Evolutionary conservation across 1,139 yeast species (phyloP).

Genomic region (Yamadazyma triangularis): DNA sequence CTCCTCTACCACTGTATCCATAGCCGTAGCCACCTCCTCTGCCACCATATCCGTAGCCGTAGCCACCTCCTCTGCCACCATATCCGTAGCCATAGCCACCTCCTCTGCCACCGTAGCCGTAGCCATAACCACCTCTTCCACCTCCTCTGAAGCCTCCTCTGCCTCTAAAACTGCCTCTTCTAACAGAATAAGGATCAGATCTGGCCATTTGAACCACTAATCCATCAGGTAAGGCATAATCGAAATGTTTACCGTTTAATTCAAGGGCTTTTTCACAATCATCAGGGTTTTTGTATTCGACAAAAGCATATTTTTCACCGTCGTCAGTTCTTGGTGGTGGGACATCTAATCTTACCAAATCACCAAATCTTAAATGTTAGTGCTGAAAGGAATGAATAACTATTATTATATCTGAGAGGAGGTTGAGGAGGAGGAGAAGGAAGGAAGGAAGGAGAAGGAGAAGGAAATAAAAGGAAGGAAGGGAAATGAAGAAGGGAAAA

Average conservation of each 20-base stretch:
- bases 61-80: slow-evolving; percentile 17
- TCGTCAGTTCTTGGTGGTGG: slow-evolving; percentile 66
- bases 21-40: slow-evolving; percentile 15
- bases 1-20: slow-evolving; percentile 10
- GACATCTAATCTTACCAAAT: slow-evolving; percentile 61
- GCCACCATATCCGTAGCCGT: slow-evolving; percentile 17
- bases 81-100: slow-evolving; percentile 11
- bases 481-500: slow-evolving; percentile 1
- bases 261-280: slow-evolving; percentile 62
- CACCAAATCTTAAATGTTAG: slow-evolving; percentile 47
- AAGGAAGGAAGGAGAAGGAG: slow-evolving; percentile 4
- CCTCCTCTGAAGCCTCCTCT: slow-evolving; percentile 14
- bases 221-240: slow-evolving; percentile 33
- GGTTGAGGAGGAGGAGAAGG: slow-evolving; percentile 6
- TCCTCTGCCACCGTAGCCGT: slow-evolving; percentile 4
- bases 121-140: slow-evolving; percentile 20
- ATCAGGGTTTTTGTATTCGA: slow-evolving; percentile 55
- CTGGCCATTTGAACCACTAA: slow-evolving; percentile 57
- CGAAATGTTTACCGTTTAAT: slow-evolving; percentile 43
- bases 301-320: slow-evolving; percentile 69
- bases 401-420: slow-evolving; percentile 5
- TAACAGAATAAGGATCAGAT: slow-evolving; percentile 46
- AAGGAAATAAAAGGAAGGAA: slow-evolving; percentile 5
- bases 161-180: slow-evolving; percentile 31
- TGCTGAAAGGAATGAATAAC: slow-evolving; percentile 5